Evolutionary conservation across 257 asterid species (phyloP), one percentile per base, ranked within the genome.

Genomic region (Eustoma russellianum): DNA sequence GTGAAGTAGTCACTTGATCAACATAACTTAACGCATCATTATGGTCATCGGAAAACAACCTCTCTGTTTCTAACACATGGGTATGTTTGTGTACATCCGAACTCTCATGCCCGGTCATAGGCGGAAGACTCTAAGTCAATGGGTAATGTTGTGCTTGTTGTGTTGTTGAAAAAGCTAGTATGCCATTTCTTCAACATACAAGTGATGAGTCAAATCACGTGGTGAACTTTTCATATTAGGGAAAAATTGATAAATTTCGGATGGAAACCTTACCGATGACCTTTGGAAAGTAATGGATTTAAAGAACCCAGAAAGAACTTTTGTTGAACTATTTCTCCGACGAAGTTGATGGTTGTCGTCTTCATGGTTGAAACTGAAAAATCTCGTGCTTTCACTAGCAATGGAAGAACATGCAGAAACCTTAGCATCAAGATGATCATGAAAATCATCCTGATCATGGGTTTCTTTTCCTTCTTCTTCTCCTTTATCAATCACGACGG

Each of bases 401-500:
- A 53, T 40, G n/a, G 7, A 41, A 17, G 51, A 19, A 2, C 41
- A 10, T 15, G 54, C 45, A 41, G 50, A 41, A 51, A 35, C 40
- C 11, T 38, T 49, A 49, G 3, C 48, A 17, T 33, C 18, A 2
- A 5, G 17, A 50, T 15, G 41, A 13, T 53, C 34, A 35, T 48
- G 10, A 6, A 24, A 24, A 24, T 4, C 30, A 24, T 24, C 3
- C 30, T 24, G 28, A 5, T 33, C 44, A 12, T 1, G 35, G 50
- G 11, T 40, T 60, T 41, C 14, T 24, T 24, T 24, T 24, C 3
- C 30, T 35, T 50, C 45, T 35, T 43, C 7, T 5, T 35, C 41
- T 13, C 50, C 56, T 15, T 55, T 35, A n/a, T 67, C 65, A 4
- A 56, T 13, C 13, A 41, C 65, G 6, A 50, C 18, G 0, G 73